A percentile compares a stretch with the other conserved stretches of the same genome.
These are phyloP conservation scores for Nakataea oryzae DNA, from an alignment of 2,329 filamentous ascomycete genomes.

Conservation along the genomic window DNA sequence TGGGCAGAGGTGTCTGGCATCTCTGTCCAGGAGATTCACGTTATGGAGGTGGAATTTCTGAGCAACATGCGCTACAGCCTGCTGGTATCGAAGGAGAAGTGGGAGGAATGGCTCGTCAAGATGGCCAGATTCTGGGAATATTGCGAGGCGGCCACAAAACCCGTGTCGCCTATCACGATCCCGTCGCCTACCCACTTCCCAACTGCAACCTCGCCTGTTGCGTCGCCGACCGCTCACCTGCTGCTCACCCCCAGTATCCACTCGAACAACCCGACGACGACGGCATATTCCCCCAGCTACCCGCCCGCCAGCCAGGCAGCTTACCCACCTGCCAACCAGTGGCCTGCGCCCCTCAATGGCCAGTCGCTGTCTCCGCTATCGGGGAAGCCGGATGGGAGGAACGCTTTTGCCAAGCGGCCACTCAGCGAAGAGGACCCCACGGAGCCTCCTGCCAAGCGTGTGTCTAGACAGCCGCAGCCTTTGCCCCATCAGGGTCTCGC, in stretches of 20 bases:
- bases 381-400: conserved; percentile 29
- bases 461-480: conserved; percentile 5
- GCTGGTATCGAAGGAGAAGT: conserved; percentile 75
- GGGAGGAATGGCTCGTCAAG: conserved; percentile 78
- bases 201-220: conserved; percentile 33
- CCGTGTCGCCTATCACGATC: conserved; percentile 28
- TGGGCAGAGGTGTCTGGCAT: conserved; percentile 98
- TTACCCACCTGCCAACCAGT: background rate
- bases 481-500: conserved; percentile 9
- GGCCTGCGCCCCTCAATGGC: conserved; percentile 19
- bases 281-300: conserved; percentile 29
- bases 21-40: conserved; percentile 86
- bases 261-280: conserved; percentile 20
- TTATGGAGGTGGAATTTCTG: conserved; percentile 99
- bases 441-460: conserved; percentile 46
- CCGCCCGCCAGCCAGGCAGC: conserved; percentile 13
- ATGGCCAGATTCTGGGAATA: conserved; percentile 75
- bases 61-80: conserved; percentile 97
- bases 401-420: conserved; percentile 37
- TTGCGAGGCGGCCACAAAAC: conserved; percentile 55
- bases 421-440: conserved; percentile 33
- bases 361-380: conserved; percentile 37
- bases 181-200: conserved; percentile 24
- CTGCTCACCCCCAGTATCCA: conserved; percentile 20
- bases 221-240: conserved; percentile 34